A percentile compares a stretch with the other conserved stretches of the same genome.
phyloP scores from a whole-genome alignment of 2,329 filamentous ascomycete genomes.

The Xylaria digitata region DNA sequence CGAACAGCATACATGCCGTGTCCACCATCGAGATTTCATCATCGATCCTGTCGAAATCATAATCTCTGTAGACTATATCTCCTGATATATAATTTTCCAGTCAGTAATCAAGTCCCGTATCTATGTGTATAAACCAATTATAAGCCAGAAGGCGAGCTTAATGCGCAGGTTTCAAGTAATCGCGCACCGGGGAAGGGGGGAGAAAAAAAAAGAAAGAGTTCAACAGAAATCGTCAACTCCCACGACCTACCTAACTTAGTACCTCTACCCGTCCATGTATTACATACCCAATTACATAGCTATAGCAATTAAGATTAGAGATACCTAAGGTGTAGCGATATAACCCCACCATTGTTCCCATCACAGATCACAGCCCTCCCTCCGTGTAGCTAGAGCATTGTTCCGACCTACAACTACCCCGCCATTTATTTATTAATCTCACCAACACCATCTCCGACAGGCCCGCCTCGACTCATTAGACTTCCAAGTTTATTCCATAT shows the following conservation, averaged over 20 bases:
- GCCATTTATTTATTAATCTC: slow-evolving; percentile 26
- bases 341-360: slow-evolving; percentile 27
- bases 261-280: too few species aligned
- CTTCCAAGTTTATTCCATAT: slow-evolving; percentile 13
- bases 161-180: too few species aligned
- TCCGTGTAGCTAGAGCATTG: neutral
- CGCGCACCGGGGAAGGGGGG: too few species aligned
- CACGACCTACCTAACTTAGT: neutral
- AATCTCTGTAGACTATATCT: neutral
- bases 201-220: neutral
- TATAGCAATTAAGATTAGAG: too few species aligned
- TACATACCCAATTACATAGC: too few species aligned
- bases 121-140: neutral
- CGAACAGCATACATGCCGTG: neutral
- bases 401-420: slow-evolving; percentile 13
- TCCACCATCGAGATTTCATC: neutral
- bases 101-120: too few species aligned
- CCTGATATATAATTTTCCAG: too few species aligned
- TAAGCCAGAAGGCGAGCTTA: neutral
- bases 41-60: neutral
- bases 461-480: slow-evolving; percentile 14
- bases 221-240: neutral
- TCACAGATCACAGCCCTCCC: slow-evolving; percentile 12
- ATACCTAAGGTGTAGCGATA: neutral
- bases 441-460: slow-evolving; percentile 15